A percentile compares a stretch with the other conserved stretches of the same genome.
phyloP scores from a whole-genome alignment of 345 rosid species.

The Luvunga scandens region DNA sequence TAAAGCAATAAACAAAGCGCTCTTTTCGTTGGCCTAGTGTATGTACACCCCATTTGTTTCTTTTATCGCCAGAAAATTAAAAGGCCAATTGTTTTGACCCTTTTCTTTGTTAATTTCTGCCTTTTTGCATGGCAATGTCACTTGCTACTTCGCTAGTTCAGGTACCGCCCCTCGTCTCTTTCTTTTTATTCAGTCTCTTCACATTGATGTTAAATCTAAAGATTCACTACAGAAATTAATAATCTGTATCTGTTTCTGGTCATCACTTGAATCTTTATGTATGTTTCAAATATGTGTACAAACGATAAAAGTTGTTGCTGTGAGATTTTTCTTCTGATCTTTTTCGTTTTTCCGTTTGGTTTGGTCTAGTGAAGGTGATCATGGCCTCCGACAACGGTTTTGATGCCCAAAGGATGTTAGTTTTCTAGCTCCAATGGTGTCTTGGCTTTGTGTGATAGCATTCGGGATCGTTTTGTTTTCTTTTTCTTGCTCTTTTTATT shows the following conservation, averaged over 20 bases:
- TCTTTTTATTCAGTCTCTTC: neutral
- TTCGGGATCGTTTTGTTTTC: neutral
- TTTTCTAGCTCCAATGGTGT: neutral
- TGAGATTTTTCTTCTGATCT: neutral
- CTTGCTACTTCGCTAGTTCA: neutral
- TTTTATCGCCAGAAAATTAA: no score
- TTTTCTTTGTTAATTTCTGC: neutral
- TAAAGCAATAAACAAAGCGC: no score
- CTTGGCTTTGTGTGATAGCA: neutral
- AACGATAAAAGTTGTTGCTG: neutral
- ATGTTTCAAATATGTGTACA: neutral
- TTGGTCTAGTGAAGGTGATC: neutral
- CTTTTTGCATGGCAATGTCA: slow-evolving; percentile 21
- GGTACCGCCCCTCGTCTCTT: neutral
- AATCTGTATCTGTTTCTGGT: slow-evolving; percentile 1
- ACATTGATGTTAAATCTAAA: neutral
- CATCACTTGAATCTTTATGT: neutral
- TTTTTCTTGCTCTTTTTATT: no score
- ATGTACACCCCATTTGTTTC: no score
- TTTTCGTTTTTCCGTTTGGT: neutral
- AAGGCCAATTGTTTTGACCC: no score
- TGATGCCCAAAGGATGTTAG: slow-evolving; percentile 22
- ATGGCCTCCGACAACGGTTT: neutral
- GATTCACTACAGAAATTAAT: neutral
- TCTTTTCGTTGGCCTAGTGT: no score